A percentile compares a stretch with the other conserved stretches of the same genome.
phyloP scores from a whole-genome alignment of 352 stramenopile species.

The Globisporangium iwayamae region DNA sequence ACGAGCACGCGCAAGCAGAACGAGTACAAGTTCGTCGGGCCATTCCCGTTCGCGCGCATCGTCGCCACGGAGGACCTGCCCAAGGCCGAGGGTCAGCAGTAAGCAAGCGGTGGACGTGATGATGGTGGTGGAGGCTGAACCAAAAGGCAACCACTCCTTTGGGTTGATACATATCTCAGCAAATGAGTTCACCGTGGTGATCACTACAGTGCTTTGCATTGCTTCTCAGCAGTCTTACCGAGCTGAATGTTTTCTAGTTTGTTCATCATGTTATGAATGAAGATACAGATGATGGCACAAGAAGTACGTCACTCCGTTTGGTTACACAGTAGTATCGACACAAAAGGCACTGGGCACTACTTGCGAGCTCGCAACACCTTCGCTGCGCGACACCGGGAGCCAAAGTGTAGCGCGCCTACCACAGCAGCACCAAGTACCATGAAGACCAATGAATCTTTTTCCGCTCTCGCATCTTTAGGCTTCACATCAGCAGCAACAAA shows the following conservation, averaged over 20 bases:
- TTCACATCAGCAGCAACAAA: neutral
- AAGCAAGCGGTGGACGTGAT: neutral
- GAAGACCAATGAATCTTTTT: neutral
- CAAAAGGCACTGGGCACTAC: too few species aligned
- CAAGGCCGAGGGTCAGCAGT: slow-evolving; percentile 1
- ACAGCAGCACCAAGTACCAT: neutral
- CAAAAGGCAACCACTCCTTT: neutral
- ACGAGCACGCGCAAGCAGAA: slow-evolving; percentile 65
- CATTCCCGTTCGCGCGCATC: slow-evolving; percentile 64
- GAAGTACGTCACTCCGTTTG: too few species aligned
- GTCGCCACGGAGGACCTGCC: slow-evolving; percentile 34
- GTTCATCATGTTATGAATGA: too few species aligned
- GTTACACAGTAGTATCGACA: too few species aligned
- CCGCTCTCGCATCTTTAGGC: neutral
- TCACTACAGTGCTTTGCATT: neutral
- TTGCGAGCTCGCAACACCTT: too few species aligned
- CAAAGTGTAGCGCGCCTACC: neutral
- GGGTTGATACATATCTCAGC: neutral
- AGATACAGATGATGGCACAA: too few species aligned
- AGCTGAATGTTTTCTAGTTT: too few species aligned
- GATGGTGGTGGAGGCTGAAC: neutral
- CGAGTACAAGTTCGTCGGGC: slow-evolving; percentile 57
- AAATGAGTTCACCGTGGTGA: neutral
- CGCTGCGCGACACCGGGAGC: neutral
- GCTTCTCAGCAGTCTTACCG: neutral